Evolutionary conservation across 2,329 filamentous ascomycete genomes (phyloP).

Genomic region (Aspergillus terreus): DNA sequence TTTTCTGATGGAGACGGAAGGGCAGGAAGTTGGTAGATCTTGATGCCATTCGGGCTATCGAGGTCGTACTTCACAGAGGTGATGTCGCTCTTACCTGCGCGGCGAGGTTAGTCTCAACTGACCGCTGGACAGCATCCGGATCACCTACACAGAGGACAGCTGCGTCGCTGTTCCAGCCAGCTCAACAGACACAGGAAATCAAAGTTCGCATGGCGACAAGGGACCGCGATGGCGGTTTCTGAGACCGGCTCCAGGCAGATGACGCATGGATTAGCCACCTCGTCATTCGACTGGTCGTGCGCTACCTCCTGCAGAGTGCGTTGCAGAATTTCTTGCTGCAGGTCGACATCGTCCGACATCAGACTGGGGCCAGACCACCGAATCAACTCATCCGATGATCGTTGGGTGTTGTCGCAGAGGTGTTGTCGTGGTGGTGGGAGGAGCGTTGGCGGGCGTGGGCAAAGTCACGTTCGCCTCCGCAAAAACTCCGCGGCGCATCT

Average conservation of each 20-base stretch:
- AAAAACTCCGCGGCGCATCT: slow-evolving; percentile 10
- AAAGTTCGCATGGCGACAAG: slow-evolving; percentile 77
- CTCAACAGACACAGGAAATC: slow-evolving; percentile 80
- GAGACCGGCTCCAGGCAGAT: slow-evolving; percentile 79
- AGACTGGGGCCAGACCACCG: slow-evolving; percentile 6
- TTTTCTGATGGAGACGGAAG: slow-evolving; percentile 5
- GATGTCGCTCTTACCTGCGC: slow-evolving; percentile 50
- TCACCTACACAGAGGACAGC: slow-evolving; percentile 72
- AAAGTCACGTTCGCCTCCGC: slow-evolving; percentile 18
- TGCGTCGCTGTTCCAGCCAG: slow-evolving; percentile 71
- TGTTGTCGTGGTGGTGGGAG: neutral
- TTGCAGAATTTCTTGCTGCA: slow-evolving; percentile 43
- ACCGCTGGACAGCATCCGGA: neutral
- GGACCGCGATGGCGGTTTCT: slow-evolving; percentile 66
- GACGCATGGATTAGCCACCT: slow-evolving; percentile 61
- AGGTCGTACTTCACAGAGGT: slow-evolving; percentile 64
- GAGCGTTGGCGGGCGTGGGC: neutral
- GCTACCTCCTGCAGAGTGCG: slow-evolving; percentile 44
- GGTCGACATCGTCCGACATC: slow-evolving; percentile 40
- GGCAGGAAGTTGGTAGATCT: slow-evolving; percentile 55
- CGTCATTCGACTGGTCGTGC: slow-evolving; percentile 27
- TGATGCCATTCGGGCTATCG: slow-evolving; percentile 49
- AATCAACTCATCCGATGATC: neutral
- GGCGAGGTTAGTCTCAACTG: neutral
- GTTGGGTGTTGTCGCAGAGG: neutral